Conservation (phyloP, 768 basidiomycete species). For the Lanmaoa pseudosensibilis region DNA sequence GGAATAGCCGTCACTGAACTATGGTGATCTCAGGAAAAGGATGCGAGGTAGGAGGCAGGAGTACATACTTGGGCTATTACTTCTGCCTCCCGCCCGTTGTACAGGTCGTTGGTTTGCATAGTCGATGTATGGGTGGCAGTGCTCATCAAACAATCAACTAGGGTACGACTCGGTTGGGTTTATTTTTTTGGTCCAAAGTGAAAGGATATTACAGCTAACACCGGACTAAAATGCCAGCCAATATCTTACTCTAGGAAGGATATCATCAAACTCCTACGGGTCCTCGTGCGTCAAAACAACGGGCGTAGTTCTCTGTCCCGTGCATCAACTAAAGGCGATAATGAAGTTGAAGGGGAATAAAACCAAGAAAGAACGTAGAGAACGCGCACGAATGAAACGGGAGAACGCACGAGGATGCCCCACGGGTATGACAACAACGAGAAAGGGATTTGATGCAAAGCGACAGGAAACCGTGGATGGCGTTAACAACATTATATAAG, state of each 20-base stretch:
- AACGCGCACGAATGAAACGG: conserved; percentile 15
- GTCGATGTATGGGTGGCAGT: conserved; percentile 22
- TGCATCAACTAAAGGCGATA: conserved; percentile 12
- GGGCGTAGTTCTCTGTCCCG: conserved; percentile 14
- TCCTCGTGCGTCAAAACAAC: conserved; percentile 20
- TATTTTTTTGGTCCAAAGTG: conserved; percentile 18
- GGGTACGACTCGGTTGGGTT: background rate
- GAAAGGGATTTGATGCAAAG: conserved; percentile 24
- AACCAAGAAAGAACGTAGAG: conserved; percentile 27
- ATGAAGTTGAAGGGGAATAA: conserved; percentile 9
- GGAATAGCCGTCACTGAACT: conserved; percentile 59
- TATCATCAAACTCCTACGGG: conserved; percentile 17
- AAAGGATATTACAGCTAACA: conserved; percentile 33
- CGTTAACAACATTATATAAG: conserved; percentile 36
- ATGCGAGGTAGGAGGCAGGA: background rate
- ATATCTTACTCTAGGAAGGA: conserved; percentile 26
- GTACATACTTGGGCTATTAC: conserved; percentile 28
- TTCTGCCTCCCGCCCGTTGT: conserved; percentile 32
- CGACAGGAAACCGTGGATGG: conserved; percentile 26
- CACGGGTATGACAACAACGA: conserved; percentile 15
- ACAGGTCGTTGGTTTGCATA: conserved; percentile 24
- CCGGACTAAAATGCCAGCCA: conserved; percentile 29
- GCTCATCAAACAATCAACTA: conserved; percentile 5
- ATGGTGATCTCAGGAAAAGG: conserved; percentile 35
- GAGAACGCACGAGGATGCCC: conserved; percentile 22